A percentile compares a stretch with the other conserved stretches of the same genome.
phyloP scores from a whole-genome alignment of 352 stramenopile species.

The Pythium grandisporangium region DNA sequence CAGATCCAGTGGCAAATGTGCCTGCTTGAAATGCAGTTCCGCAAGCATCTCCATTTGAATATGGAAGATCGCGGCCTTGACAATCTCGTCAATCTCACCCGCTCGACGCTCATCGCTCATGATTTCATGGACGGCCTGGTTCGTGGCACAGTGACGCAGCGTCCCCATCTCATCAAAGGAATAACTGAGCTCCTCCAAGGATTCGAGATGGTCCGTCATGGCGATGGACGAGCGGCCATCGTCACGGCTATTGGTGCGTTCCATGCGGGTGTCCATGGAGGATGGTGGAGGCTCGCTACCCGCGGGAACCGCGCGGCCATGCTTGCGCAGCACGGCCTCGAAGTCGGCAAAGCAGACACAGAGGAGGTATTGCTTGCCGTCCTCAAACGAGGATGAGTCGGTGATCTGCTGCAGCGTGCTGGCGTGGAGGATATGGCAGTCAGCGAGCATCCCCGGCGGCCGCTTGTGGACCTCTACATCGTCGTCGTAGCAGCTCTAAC shows the following conservation, averaged over 20 bases:
- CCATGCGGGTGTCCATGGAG: too few species aligned
- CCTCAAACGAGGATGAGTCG: conserved; percentile 28
- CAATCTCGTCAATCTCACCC: conserved; percentile 64
- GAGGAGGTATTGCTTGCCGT: conserved; percentile 72
- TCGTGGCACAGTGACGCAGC: conserved; percentile 58
- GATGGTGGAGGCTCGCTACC: too few species aligned
- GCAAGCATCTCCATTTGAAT: conserved; percentile 82
- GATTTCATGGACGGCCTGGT: conserved; percentile 64
- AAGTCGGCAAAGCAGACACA: conserved; percentile 30
- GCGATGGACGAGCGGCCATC: conserved; percentile 29
- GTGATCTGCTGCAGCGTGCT: conserved; percentile 30
- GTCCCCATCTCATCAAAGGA: conserved; percentile 68
- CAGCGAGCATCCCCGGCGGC: conserved; percentile 36
- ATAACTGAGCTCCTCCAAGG: conserved; percentile 67
- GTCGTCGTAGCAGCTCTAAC: conserved; percentile 73
- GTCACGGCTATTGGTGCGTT: too few species aligned
- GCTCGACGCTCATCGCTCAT: conserved; percentile 66
- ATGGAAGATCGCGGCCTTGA: conserved; percentile 77
- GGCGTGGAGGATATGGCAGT: conserved; percentile 47
- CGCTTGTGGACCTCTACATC: conserved; percentile 58
- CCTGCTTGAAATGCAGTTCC: conserved; percentile 67
- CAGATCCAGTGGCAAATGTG: conserved; percentile 48
- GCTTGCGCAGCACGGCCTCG: conserved; percentile 28
- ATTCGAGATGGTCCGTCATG: conserved; percentile 58
- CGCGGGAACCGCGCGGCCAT: conserved; percentile 20